A percentile compares a stretch with the other conserved stretches of the same genome.
Conservation (phyloP, 2,329 filamentous ascomycete genomes). For the Stachybotrys elegans region DNA sequence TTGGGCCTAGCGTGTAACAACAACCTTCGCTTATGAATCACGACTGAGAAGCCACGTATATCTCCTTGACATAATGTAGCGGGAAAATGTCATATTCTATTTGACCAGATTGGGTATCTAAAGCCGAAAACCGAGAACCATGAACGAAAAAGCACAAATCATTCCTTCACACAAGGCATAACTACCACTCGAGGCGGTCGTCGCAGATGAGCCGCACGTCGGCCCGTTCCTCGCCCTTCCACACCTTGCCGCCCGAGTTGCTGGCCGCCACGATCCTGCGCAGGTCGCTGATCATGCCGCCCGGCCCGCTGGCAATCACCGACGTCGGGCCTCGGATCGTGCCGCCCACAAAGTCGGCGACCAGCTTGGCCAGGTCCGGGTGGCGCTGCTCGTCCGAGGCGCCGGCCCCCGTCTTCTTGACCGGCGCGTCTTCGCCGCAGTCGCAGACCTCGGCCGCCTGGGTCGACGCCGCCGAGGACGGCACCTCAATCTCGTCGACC, state of each 20-base stretch:
- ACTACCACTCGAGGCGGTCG: slow-evolving; percentile 52
- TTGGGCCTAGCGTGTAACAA: no score
- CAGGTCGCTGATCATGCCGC: slow-evolving; percentile 54
- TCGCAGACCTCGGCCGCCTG: slow-evolving; percentile 17
- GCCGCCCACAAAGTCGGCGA: slow-evolving; percentile 42
- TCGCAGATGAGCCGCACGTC: slow-evolving; percentile 56
- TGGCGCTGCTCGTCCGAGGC: slow-evolving; percentile 27
- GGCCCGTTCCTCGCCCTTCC: slow-evolving; percentile 50
- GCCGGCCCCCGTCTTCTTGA: slow-evolving; percentile 22
- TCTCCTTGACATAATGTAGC: no score
- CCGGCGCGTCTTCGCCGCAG: slow-evolving; percentile 21
- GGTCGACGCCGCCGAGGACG: slow-evolving; percentile 18
- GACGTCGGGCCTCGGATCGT: slow-evolving; percentile 44
- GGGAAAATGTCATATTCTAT: no score
- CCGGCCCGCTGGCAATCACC: slow-evolving; percentile 57
- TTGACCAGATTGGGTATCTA: no score
- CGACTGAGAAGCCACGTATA: no score
- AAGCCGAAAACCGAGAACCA: no score
- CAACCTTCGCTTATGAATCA: no score
- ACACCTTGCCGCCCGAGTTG: slow-evolving; percentile 49
- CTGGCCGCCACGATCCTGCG: slow-evolving; percentile 46
- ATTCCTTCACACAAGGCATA: no score
- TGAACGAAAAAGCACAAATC: no score
- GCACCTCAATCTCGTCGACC: slow-evolving; percentile 12
- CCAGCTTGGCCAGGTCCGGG: slow-evolving; percentile 40